Percentiles rank a stretch among this genome's conserved stretches.
Conservation (phyloP, 208 protist genomes). For the Wallacemonas sp. region DNA sequence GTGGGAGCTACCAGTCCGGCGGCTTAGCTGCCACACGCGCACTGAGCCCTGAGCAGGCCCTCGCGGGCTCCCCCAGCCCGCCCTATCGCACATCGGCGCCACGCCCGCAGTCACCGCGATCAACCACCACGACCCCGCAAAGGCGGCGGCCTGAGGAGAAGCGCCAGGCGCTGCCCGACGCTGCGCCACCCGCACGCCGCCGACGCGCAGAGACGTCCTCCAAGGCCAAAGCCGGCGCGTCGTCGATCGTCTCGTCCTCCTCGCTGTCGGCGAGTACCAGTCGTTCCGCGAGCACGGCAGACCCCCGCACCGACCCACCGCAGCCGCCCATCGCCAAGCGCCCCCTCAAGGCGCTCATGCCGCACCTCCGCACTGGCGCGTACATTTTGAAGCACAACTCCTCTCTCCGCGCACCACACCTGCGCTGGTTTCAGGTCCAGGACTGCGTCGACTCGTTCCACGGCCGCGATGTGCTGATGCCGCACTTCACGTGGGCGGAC, state of each 20-base stretch:
- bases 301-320: neutral
- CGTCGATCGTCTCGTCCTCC: neutral
- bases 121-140: conserved; percentile 28
- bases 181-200: conserved; percentile 20
- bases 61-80: conserved; percentile 9
- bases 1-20: neutral
- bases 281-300: conserved; percentile 6
- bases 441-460: conserved; percentile 40
- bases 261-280: neutral
- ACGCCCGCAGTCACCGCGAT: conserved; percentile 22
- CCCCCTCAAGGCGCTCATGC: conserved; percentile 58
- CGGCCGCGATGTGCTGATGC: conserved; percentile 50
- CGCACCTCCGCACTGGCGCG: conserved; percentile 45
- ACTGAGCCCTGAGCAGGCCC: conserved; percentile 1
- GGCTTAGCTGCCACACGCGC: conserved; percentile 7
- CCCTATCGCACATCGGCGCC: conserved; percentile 9
- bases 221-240: neutral
- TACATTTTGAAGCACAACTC: conserved; percentile 45
- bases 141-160: neutral
- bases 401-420: conserved; percentile 37
- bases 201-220: neutral
- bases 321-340: conserved; percentile 34
- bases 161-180: neutral
- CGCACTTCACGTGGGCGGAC: conserved; percentile 60
- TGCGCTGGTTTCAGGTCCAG: conserved; percentile 67